These are phyloP conservation scores for Kluyveromyces dobzhanskii DNA, from an alignment of 805 yeast genomes.

Conservation along the genomic window DNA sequence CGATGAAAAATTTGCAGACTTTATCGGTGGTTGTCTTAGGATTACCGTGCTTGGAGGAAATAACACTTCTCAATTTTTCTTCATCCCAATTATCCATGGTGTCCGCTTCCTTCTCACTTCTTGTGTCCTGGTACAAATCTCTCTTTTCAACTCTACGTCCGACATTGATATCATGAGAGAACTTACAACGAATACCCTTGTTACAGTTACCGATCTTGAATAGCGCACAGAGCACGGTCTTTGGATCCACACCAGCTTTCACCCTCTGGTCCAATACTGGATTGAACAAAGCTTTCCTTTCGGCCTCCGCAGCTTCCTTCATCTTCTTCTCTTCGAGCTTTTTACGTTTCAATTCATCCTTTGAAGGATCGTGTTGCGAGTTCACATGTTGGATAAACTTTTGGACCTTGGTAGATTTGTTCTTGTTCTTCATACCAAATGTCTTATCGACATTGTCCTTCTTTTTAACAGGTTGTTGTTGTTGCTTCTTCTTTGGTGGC, in stretches of 20 bases:
- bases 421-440: slow-evolving; percentile 92
- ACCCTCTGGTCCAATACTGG: slow-evolving; percentile 70
- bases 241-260: slow-evolving; percentile 97
- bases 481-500: slow-evolving; percentile 67
- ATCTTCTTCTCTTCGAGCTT: slow-evolving; percentile 78
- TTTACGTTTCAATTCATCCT: slow-evolving; percentile 66
- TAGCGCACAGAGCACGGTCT: slow-evolving; percentile 81
- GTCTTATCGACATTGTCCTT: slow-evolving; percentile 81
- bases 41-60: slow-evolving; percentile 89
- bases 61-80: slow-evolving; percentile 81
- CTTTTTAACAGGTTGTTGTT: slow-evolving; percentile 44
- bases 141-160: slow-evolving; percentile 86
- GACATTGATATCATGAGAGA: slow-evolving; percentile 77
- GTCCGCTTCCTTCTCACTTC: slow-evolving; percentile 61
- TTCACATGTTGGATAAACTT: slow-evolving; percentile 62
- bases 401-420: slow-evolving; percentile 88
- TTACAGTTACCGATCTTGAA: slow-evolving; percentile 84
- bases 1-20: slow-evolving; percentile 88
- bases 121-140: slow-evolving; percentile 86
- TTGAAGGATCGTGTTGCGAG: slow-evolving; percentile 50
- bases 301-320: slow-evolving; percentile 80
- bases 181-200: slow-evolving; percentile 78
- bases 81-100: slow-evolving; percentile 98
- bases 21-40: slow-evolving; percentile 89
- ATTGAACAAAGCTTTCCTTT: slow-evolving; percentile 72